Evolutionary conservation across 805 yeast species (phyloP), one percentile per base, ranked within the genome.

Genomic region (Myxozyma geophila): DNA sequence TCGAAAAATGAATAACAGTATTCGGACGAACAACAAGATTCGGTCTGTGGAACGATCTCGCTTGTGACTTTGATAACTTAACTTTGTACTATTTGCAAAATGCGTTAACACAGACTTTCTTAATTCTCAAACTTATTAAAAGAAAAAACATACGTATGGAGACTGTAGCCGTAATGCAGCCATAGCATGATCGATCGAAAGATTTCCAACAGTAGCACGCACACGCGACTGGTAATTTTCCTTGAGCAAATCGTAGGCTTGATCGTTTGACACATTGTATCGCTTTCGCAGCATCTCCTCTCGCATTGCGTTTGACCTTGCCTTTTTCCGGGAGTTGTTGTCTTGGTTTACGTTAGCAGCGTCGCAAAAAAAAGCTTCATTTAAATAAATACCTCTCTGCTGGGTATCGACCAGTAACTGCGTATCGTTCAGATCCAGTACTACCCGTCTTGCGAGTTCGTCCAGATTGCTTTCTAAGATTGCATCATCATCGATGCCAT

Each of bases 181-280:
- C 70, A 86, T 81, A 0, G 98, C 85, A 75, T 95, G 99, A 72
- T 95, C 98, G 67, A 95, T 92, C 56, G 85, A 87, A 67, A 95
- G 80, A 69, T 93, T 90, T 51, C 98, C 96, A 71, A 95, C 86
- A 7, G 96, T 96, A 1, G 97, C 86, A 74, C 99, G 86, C 43
- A 93, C 90, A 79, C 90, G 93, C 46, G 96, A 86, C 74, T 92
- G 96, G 74, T 92, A 92, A 71, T 91, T 92, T 62, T 86, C 89
- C 72, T 88, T 89, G 69, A 95, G 79, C 58, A 88, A 77, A 62
- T 90, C 96, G 75, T 95, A 95, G 49, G 88, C 89, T 50, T 84
- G 82, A 75, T 95, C 99, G 76, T 95, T 95, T 7, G 98, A 92
- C 46, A 93, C 82, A 74, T 90, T 89, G 76, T 89, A 91, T 68